Base-by-base conservation (phyloP, 2,329 filamentous ascomycete genomes). In the Neopestalotiopsis clavispora region DNA sequence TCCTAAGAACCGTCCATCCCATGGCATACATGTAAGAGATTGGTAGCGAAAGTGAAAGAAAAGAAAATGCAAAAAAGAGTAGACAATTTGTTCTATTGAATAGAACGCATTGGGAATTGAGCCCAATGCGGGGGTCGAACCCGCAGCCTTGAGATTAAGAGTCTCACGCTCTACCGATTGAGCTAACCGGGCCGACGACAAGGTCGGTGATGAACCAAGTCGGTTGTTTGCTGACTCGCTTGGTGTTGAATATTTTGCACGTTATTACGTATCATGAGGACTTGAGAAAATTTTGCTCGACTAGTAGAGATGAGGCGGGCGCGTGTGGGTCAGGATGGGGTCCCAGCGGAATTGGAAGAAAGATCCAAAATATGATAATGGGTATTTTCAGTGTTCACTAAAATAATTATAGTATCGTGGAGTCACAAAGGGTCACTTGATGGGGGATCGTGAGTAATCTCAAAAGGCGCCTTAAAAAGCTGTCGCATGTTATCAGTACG, bases 141-240 rank as follows among this genome's bases (percentile, higher is more conserved):
- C 74, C 74, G 73, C 73, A 73, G 70, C 73, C 73, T 76, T 75
- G 73, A 75, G 73, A 88, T 75, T 83, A 84, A 84, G 89, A 90
- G 89, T 90, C 88, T 89, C 85, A 90, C 88, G 88, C 88, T 90
- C 88, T 90, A 90, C 86, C 86, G 86, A 89, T 89, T 89, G 86
- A 89, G 87, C 87, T 89, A 89, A 83, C 84, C 84, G 81, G 84
- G 84, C 69, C 34, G 34, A 38, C 34, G 34, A 38, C 34, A 1
- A 38, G 34, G 34, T 9, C 34, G 34, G 34, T 38, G 34, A 38
- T 38, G 5, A 38, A 38, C 10, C 4, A 38, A 38, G 34, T 10
- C 34, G 23, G n/a, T 20, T 52, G 45, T 17, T n/a, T 23, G 45
- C 45, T 23, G 34, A 38, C 34, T 38, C 34, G 34, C 34, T 38